A percentile compares a stretch with the other conserved stretches of the same genome.
phyloP scores from a whole-genome alignment of 768 basidiomycete species.

The Bullera alba region DNA sequence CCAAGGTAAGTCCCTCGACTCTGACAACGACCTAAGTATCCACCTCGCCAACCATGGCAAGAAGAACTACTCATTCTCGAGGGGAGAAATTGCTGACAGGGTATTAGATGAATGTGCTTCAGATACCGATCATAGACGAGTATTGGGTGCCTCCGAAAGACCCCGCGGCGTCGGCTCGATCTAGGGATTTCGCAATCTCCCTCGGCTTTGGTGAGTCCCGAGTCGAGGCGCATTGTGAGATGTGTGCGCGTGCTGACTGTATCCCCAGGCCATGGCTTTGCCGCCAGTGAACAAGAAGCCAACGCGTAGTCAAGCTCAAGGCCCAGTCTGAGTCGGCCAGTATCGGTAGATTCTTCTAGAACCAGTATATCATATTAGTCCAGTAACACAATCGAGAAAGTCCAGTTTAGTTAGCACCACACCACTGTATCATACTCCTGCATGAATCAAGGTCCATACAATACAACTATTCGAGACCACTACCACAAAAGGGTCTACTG shows the following conservation, averaged over 20 bases:
- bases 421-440: neutral
- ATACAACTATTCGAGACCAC: no score
- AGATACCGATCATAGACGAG: slow-evolving; percentile 89
- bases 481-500: no score
- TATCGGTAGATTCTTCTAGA: no score
- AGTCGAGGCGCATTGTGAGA: neutral
- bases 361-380: no score
- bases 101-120: slow-evolving; percentile 62
- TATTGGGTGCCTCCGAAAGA: slow-evolving; percentile 84
- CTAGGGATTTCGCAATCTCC: slow-evolving; percentile 74
- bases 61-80: neutral
- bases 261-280: slow-evolving; percentile 4
- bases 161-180: slow-evolving; percentile 61
- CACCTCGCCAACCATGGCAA: neutral
- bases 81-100: neutral
- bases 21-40: neutral
- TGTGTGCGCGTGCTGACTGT: neutral
- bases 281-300: neutral
- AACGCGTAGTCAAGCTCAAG: neutral
- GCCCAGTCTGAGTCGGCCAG: neutral
- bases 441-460: no score
- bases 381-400: no score
- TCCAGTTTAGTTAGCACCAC: no score
- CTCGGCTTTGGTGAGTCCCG: slow-evolving; percentile 61
- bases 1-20: slow-evolving; percentile 78